These are phyloP conservation scores for Macadamia tetraphylla DNA, from an alignment of 164 flowering plant species.

Conservation along the genomic window DNA sequence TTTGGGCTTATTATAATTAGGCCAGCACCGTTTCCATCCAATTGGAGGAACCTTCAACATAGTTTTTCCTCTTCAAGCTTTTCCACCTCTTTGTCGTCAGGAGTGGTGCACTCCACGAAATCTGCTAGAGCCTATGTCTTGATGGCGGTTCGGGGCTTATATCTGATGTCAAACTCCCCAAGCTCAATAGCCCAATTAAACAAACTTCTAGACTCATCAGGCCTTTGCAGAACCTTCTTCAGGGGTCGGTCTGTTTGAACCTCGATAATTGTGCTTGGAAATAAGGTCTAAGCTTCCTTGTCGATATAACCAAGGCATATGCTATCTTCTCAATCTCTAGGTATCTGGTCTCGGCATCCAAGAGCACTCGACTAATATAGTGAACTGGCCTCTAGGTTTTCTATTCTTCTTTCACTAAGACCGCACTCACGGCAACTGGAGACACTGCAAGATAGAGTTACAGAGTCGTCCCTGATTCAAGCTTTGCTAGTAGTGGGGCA, in stretches of 20 bases:
- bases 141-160: not conserved
- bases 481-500: not conserved
- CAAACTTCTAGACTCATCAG: not conserved
- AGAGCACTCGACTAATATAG: slow-evolving; percentile 4
- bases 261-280: slow-evolving; percentile 2
- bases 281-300: not conserved
- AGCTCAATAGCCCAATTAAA: slow-evolving; percentile 5
- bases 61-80: not conserved
- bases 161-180: not conserved
- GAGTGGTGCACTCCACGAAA: slow-evolving; percentile 1
- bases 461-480: not conserved
- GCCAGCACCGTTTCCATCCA: not conserved
- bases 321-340: slow-evolving; percentile 1
- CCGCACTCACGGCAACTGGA: not conserved
- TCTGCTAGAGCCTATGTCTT: slow-evolving; percentile 8
- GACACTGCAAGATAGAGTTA: slow-evolving; percentile 4
- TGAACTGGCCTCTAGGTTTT: not conserved
- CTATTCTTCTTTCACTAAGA: not conserved
- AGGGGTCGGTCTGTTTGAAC: slow-evolving; percentile 1
- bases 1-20: not conserved
- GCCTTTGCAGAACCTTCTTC: not conserved
- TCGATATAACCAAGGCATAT: not conserved
- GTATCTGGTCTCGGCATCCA: slow-evolving; percentile 2
- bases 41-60: not conserved
- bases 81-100: not conserved